phyloP scores from a whole-genome alignment of 495 filamentous ascomycete genomes.

The Barbatosphaeria neglecta region DNA sequence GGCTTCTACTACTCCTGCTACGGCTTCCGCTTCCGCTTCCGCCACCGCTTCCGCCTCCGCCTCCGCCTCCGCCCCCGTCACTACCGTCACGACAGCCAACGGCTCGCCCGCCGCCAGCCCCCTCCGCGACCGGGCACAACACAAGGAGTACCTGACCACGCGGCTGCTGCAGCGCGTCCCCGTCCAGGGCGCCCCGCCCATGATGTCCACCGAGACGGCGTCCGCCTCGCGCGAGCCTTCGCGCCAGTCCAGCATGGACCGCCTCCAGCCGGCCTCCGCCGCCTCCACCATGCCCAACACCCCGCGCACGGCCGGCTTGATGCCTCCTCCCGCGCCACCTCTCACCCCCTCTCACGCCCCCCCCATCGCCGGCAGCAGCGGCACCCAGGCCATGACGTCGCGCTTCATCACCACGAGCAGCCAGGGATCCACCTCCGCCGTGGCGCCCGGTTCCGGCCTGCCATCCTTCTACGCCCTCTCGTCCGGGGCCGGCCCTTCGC shows the following conservation, averaged over 20 bases:
- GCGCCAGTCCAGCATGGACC: constrained; percentile 9
- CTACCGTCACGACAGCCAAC: constrained; percentile 6
- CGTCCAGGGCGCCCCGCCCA: constrained; percentile 44
- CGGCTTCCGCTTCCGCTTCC: too few species aligned
- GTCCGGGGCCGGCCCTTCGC: constrained; percentile 4
- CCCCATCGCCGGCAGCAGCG: constrained; percentile 29
- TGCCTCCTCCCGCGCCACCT: too few species aligned
- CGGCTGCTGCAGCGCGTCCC: constrained; percentile 45
- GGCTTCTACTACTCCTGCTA: too few species aligned
- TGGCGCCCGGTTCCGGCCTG: constrained; percentile 11
- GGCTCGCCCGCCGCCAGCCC: constrained; percentile 5
- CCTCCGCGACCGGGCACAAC: constrained; percentile 16
- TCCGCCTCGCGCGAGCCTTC: constrained; percentile 34
- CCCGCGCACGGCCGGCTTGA: constrained; percentile 16
- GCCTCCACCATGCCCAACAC: constrained; percentile 18
- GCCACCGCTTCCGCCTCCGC: too few species aligned
- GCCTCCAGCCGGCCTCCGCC: constrained; percentile 4
- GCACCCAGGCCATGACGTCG: constrained; percentile 35
- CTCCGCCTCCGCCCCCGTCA: too few species aligned
- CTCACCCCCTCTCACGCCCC: too few species aligned
- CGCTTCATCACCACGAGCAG: constrained; percentile 35
- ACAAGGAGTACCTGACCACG: constrained; percentile 42
- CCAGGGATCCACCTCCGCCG: constrained; percentile 21
- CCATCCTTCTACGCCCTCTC: constrained; percentile 16
- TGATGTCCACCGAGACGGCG: constrained; percentile 46